Evolutionary conservation across 1,139 yeast species (phyloP).

Genomic region (Debaryomycetaceae sp.): DNA sequence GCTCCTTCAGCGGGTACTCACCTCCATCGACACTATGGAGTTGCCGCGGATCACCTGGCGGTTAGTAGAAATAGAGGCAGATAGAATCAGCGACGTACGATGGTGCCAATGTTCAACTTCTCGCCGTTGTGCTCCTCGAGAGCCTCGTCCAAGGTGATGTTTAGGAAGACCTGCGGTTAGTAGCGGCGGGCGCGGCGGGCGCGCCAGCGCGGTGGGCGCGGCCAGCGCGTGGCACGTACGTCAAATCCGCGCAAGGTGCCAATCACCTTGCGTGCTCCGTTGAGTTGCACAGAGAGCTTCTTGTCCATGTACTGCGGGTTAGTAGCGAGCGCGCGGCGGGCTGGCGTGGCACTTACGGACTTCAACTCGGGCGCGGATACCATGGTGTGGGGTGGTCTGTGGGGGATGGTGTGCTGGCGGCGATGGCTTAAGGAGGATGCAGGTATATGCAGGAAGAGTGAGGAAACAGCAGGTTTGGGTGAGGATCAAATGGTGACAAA

Average conservation of each 20-base stretch:
- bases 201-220: no score
- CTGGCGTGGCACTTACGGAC: slow-evolving; percentile 27
- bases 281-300: slow-evolving; percentile 62
- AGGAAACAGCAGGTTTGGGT: no score
- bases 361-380: slow-evolving; percentile 63
- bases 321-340: slow-evolving; percentile 10
- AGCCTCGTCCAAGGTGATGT: slow-evolving; percentile 71
- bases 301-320: slow-evolving; percentile 69
- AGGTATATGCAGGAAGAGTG: no score
- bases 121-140: slow-evolving; percentile 58
- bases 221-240: slow-evolving; percentile 35
- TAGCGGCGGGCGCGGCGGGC: no score
- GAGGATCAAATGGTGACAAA: no score
- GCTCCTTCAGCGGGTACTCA: slow-evolving; percentile 26
- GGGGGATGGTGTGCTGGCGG: no score
- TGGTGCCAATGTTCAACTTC: slow-evolving; percentile 51
- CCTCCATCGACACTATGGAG: slow-evolving; percentile 56
- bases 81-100: slow-evolving; percentile 26
- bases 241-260: slow-evolving; percentile 81
- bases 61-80: slow-evolving; percentile 22
- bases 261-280: slow-evolving; percentile 66
- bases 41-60: slow-evolving; percentile 52
- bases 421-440: no score
- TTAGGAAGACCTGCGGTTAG: slow-evolving; percentile 52
- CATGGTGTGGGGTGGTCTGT: slow-evolving; percentile 35